Evolutionary conservation across 768 basidiomycete genomes (phyloP).

Genomic region (Tephrocybe rancida): DNA sequence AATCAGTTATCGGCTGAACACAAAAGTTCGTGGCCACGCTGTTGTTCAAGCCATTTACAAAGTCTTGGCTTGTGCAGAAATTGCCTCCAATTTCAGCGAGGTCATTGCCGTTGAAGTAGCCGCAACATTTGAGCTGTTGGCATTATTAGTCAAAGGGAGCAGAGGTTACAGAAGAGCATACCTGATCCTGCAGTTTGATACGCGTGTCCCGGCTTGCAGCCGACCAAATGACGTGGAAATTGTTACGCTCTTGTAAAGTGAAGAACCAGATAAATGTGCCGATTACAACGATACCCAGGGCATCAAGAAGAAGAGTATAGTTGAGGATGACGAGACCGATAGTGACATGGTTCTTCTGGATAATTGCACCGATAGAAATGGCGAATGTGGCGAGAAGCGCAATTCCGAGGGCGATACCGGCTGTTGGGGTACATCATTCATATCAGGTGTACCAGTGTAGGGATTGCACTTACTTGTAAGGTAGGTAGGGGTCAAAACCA

Average conservation of each 20-base stretch:
- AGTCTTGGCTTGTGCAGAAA: slow-evolving; percentile 54
- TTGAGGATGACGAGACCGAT: slow-evolving; percentile 76
- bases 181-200: slow-evolving; percentile 72
- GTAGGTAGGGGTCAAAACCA: slow-evolving; percentile 61
- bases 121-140: slow-evolving; percentile 77
- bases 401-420: slow-evolving; percentile 71
- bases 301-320: slow-evolving; percentile 69
- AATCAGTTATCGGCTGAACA: slow-evolving; percentile 65
- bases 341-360: slow-evolving; percentile 70
- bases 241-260: slow-evolving; percentile 69
- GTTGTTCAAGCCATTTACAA: slow-evolving; percentile 41
- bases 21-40: slow-evolving; percentile 60
- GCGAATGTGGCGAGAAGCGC: slow-evolving; percentile 66
- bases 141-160: neutral
- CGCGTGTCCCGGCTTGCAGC: slow-evolving; percentile 46
- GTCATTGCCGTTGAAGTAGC: slow-evolving; percentile 76
- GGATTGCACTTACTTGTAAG: slow-evolving; percentile 53
- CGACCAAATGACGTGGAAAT: slow-evolving; percentile 65
- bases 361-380: slow-evolving; percentile 70
- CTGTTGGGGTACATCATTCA: slow-evolving; percentile 37
- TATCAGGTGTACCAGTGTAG: neutral
- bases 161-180: slow-evolving; percentile 31
- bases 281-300: slow-evolving; percentile 58
- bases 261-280: slow-evolving; percentile 84
- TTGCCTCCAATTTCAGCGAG: slow-evolving; percentile 58